A percentile compares a stretch with the other conserved stretches of the same genome.
Conservation (phyloP, 2,329 filamentous ascomycete species). For the Pseudocercospora eumusae region DNA sequence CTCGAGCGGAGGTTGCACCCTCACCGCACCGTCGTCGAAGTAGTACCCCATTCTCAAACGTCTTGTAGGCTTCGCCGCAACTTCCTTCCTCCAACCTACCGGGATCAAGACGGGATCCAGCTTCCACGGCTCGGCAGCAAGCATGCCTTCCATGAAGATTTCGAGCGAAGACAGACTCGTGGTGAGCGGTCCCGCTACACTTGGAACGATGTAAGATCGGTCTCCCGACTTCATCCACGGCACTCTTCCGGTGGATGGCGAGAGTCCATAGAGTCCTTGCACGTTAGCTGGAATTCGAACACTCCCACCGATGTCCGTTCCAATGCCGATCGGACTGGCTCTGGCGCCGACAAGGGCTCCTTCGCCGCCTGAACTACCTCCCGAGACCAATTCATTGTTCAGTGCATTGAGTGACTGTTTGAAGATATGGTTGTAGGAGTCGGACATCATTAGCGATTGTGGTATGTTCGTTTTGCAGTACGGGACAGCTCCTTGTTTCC, state of each 20-base stretch:
- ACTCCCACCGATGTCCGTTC: conserved; percentile 61
- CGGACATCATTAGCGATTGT: conserved; percentile 45
- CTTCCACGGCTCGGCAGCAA: conserved; percentile 43
- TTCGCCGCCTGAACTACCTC: conserved; percentile 68
- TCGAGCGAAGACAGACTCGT: conserved; percentile 30
- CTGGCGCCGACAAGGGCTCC: conserved; percentile 60
- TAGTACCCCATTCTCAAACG: conserved; percentile 49
- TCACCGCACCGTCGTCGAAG: conserved; percentile 50
- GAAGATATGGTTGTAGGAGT: conserved; percentile 43
- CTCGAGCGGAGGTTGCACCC: conserved; percentile 54
- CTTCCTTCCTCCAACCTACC: conserved; percentile 41
- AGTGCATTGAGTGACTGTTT: conserved; percentile 60
- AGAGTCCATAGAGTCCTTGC: conserved; percentile 40
- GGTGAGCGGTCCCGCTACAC: conserved; percentile 34
- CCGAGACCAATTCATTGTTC: conserved; percentile 61
- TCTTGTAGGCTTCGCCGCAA: conserved; percentile 16
- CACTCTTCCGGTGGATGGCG: conserved; percentile 18
- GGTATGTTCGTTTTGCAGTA: conserved; percentile 60
- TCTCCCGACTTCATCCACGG: conserved; percentile 15
- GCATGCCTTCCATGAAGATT: conserved; percentile 30
- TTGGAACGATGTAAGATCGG: neutral
- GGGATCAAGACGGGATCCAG: conserved; percentile 43
- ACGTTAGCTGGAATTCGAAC: conserved; percentile 87
- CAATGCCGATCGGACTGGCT: conserved; percentile 61
- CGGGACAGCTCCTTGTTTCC: conserved; percentile 52